Evolutionary conservation across 257 asterid genomes (phyloP).

Genomic region (Ophiorrhiza pumila): DNA sequence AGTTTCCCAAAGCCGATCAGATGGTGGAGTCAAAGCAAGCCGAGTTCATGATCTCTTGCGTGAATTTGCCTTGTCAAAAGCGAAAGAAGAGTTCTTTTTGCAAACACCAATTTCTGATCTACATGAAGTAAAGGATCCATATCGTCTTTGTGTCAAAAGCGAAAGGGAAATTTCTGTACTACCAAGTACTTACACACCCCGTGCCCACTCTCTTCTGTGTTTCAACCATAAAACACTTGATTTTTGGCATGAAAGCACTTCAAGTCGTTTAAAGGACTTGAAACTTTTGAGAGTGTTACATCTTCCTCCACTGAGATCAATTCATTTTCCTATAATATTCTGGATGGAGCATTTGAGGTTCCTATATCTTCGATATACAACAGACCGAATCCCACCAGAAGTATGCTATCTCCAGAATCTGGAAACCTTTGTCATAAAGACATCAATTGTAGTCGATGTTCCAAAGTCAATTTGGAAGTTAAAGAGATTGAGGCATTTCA

Average conservation of each 20-base stretch:
- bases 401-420: background rate
- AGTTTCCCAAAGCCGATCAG: too few relatives aligned
- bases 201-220: background rate
- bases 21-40: too few relatives aligned
- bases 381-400: background rate
- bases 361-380: background rate
- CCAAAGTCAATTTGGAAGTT: background rate
- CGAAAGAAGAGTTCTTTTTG: slow-evolving; percentile 6
- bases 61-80: too few relatives aligned
- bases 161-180: too few relatives aligned
- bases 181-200: too few relatives aligned
- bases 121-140: background rate
- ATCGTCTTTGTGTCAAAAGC: background rate
- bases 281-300: slow-evolving; percentile 24
- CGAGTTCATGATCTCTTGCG: too few relatives aligned
- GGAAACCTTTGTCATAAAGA: background rate
- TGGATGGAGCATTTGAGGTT: slow-evolving; percentile 14
- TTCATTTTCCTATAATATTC: background rate
- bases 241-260: too few relatives aligned
- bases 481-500: background rate
- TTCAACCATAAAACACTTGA: background rate
- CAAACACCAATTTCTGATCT: background rate
- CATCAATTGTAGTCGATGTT: too few relatives aligned
- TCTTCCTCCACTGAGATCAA: background rate
- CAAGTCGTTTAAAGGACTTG: slow-evolving; percentile 4